Evolutionary conservation across 148 eudicot genomes (phyloP), one percentile per base, ranked within the genome.

Genomic region (Rhododendron simsii): DNA sequence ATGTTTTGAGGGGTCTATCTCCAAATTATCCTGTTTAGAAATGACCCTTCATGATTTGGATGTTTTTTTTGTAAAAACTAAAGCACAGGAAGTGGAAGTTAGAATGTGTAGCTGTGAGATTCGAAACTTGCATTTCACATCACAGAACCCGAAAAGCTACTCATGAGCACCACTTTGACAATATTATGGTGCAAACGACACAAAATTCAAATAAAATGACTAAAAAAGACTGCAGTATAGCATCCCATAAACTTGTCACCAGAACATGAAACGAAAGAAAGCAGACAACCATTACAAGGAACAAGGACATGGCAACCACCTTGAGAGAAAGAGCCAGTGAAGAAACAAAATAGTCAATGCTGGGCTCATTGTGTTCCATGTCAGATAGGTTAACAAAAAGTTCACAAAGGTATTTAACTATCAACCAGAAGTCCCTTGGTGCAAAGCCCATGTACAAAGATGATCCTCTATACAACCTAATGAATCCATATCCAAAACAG

Each of bases 391-490:
- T 28, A 20, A 15, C 21, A 57, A 47, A 16, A 33, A 53, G 45
- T 81, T 53, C n/a, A 44, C 13, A 53, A 81, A 26, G 57, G 59
- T 79, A 79, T 26, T 39, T n/a, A 39, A 79, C 13, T 37, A 57
- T 57, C 63, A 20, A 59, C 65, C 65, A 59, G 65, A 59, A 57
- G 82, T 13, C 83, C 26, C 83, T 20, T 9, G 47, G 21, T 7
- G 28, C 83, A 53, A 81, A 51, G 9, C 83, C 47, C 13, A 30
- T 53, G 67, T 81, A 55, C 67, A 84, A 69, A 84, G 45, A 51
- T 78, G 57, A 75, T 45, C 82, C 65, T 75, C 85, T 86, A 83
- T 86, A 86, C 88, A 86, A 82, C 18, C 51, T 79, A 21, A 77
- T 1, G 37, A 77, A 41, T 65, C 30, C 51, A 23, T 77, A 59